Conservation (phyloP, 257 asterid genomes). For the Schizonepeta tenuifolia region DNA sequence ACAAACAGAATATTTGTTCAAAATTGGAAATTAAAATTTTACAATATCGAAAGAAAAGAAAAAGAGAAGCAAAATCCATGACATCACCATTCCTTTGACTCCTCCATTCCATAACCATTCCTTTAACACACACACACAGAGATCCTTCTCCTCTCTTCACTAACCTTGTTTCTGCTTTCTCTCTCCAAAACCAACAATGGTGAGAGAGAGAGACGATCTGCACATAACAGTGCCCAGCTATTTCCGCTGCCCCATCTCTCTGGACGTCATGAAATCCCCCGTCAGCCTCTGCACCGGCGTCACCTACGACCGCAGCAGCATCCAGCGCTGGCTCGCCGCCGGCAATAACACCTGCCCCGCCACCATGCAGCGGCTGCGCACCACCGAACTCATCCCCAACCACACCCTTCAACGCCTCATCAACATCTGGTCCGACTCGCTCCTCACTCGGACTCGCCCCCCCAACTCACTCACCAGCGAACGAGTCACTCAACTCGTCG, state of each 20-base stretch:
- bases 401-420: slow-evolving; percentile 78
- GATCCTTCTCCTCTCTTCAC: slow-evolving; percentile 14
- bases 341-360: slow-evolving; percentile 96
- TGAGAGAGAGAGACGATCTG: slow-evolving; percentile 57
- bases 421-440: slow-evolving; percentile 70
- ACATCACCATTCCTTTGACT: slow-evolving; percentile 61
- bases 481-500: slow-evolving; percentile 46
- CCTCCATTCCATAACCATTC: background rate
- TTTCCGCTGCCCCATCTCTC: slow-evolving; percentile 82
- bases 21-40: background rate
- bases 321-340: slow-evolving; percentile 84
- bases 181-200: slow-evolving; percentile 47
- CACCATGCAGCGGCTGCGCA: slow-evolving; percentile 77
- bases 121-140: too few species aligned
- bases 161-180: background rate
- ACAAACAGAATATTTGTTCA: slow-evolving; percentile 18
- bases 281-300: slow-evolving; percentile 90
- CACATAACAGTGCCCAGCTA: slow-evolving; percentile 58
- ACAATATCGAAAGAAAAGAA: background rate
- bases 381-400: slow-evolving; percentile 71
- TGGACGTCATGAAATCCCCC: slow-evolving; percentile 84
- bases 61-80: slow-evolving; percentile 25
- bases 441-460: slow-evolving; percentile 24
- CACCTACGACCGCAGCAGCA: slow-evolving; percentile 78
- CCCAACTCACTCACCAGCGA: slow-evolving; percentile 33